Percentiles rank a stretch among this genome's conserved stretches.
Evolutionary conservation across 1,284 basidiomycete species (phyloP).

Genomic region (Hemileia vastatrix): DNA sequence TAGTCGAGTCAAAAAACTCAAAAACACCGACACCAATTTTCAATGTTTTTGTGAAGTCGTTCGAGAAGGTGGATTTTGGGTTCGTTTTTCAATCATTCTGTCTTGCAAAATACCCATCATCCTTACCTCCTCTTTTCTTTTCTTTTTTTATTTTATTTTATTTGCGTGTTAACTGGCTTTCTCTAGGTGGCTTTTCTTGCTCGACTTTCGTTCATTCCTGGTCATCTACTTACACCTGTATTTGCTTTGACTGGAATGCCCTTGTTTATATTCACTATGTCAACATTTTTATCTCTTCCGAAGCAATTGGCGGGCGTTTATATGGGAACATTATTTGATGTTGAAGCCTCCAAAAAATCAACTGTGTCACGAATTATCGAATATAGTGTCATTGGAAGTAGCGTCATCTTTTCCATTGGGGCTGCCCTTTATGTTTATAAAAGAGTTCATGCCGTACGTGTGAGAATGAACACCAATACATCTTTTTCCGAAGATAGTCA

Average conservation of each 20-base stretch:
- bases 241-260: constrained; percentile 41
- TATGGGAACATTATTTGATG: constrained; percentile 31
- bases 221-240: constrained; percentile 37
- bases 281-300: constrained; percentile 43
- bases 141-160: no score
- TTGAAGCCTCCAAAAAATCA: not conserved
- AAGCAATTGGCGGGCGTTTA: constrained; percentile 43
- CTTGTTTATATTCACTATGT: constrained; percentile 41
- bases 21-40: constrained; percentile 44
- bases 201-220: constrained; percentile 43
- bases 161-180: no score
- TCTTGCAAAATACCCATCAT: not conserved
- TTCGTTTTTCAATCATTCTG: not conserved
- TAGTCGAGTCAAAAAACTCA: constrained; percentile 38
- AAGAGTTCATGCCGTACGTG: no score
- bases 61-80: constrained; percentile 41
- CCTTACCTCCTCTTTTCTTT: no score
- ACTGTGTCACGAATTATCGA: not conserved
- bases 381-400: not conserved
- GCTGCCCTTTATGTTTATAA: constrained; percentile 13
- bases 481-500: no score
- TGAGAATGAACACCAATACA: no score
- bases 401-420: not conserved
- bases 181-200: constrained; percentile 18
- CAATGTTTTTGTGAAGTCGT: constrained; percentile 43